Base-by-base conservation (phyloP, 768 basidiomycete genomes). In the Russula dissimulans region DNA sequence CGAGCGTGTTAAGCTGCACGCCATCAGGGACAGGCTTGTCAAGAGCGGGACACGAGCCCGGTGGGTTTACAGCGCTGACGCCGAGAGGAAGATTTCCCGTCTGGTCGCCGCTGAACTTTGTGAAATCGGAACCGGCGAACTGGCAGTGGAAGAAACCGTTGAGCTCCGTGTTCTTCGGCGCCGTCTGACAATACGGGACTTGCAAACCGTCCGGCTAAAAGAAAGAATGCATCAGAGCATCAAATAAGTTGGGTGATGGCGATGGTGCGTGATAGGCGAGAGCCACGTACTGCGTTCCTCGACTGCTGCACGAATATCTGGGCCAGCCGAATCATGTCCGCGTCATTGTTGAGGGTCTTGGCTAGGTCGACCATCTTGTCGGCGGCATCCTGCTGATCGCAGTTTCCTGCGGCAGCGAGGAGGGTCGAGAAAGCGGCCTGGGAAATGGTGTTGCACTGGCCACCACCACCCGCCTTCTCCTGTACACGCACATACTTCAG, bases 231-330 rank as follows among this genome's bases (percentile, higher is more conserved):
- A 17, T 9, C 4, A 6, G n/a, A 7, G 1, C 42, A 43, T 5
- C 6, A 54, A 8, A 36, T 18, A 26, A 26, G 11, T 22, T 22
- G 7, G 51, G 18, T 31, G 29, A 26, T 42, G 26, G 22, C 12
- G 52, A 26, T 43, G 29, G 31, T 18, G 15, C 17, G 36, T 39
- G 43, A 18, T 18, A 18, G 43, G 18, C 10, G 6, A 43, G 7
- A 43, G 43, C 3, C 1, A 69, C 76, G 62, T 63, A 79, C 77
- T 39, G 81, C 74, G 66, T 83, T 81, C 41, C 81, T 75, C 0
- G 82, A 78, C 69, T 82, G 82, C 69, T 83, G 81, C 15, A 68
- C 75, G 60, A 81, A 83, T 45, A 83, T 73, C 67, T 82, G 81
- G 2, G 81, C 71, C 36, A 79, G 69, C 39, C 61, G 69, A 68